These are phyloP conservation scores for Lichenothelia convexa DNA, from an alignment of 495 filamentous ascomycete genomes.

Conservation along the genomic window DNA sequence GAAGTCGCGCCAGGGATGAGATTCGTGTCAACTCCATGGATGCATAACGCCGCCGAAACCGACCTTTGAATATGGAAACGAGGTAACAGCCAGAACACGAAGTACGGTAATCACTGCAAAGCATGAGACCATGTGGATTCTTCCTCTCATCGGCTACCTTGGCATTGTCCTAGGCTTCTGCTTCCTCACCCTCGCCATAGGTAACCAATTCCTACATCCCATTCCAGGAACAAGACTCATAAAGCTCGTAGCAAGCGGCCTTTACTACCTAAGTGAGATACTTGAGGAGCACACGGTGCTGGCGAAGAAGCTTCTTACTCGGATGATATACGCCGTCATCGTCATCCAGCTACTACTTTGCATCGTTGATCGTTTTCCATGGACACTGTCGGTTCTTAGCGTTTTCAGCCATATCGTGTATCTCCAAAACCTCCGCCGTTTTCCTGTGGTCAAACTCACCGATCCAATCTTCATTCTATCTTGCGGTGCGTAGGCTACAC, in stretches of 20 bases:
- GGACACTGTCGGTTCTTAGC: constrained; percentile 51
- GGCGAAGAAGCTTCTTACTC: constrained; percentile 64
- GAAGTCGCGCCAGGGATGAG: too few relatives aligned
- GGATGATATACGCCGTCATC: constrained; percentile 74
- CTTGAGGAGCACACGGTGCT: constrained; percentile 95
- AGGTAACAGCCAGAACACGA: too few relatives aligned
- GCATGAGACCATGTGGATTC: constrained; percentile 54
- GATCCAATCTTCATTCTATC: constrained; percentile 78
- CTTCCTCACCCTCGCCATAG: constrained; percentile 86
- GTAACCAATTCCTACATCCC: constrained; percentile 26
- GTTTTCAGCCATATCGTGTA: constrained; percentile 75
- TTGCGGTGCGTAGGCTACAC: constrained; percentile 36
- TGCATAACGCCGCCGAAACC: too few relatives aligned
- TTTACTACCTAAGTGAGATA: constrained; percentile 95
- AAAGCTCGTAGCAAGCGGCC: constrained; percentile 53
- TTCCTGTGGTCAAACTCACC: constrained; percentile 72
- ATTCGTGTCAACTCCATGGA: too few relatives aligned
- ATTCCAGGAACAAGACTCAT: not conserved
- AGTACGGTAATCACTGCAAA: not conserved
- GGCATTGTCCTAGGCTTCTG: constrained; percentile 76
- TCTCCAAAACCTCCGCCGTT: constrained; percentile 69
- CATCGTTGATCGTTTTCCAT: constrained; percentile 69
- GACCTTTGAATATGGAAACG: too few relatives aligned
- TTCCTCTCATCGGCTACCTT: constrained; percentile 74
- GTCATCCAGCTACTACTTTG: constrained; percentile 53